Evolutionary conservation across 208 protist genomes (phyloP), one percentile per base, ranked within the genome.

Genomic region (Acanthamoeba lenticulata): DNA sequence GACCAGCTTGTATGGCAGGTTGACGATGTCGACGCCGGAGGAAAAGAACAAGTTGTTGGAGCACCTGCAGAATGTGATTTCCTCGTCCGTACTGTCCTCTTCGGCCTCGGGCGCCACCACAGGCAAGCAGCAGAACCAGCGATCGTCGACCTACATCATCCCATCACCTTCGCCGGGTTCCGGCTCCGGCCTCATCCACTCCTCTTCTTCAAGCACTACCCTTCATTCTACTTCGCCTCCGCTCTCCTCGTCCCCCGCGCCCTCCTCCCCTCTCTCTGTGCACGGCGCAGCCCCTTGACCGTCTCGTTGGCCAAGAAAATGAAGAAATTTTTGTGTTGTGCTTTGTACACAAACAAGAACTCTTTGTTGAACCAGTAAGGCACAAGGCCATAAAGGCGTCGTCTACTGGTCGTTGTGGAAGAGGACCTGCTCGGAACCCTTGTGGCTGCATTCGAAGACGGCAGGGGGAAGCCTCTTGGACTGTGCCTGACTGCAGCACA

Each of bases 401-500:
- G 45, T 15, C 19, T 60, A 60, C 19, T 60, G 15, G 52, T 60
- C 52, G 52, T 60, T 60, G 52, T 60, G 52, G 52, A 60, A 60
- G 52, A 60, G 15, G 52, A 60, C 52, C 52, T 60, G 52, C 52
- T 60, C 52, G 52, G 52, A 9, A 24, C 19, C 27, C 19, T 74
- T 74, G 15, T 11, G 38, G 65, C 65, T 74, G 65, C 77, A 86
- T 2, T 40, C 44, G 77, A 86, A 86, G 9, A 86, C 77, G 77
- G 40, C 77, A 21, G 77, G 77, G 17, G 77, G 77, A 13, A 86
- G 42, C 34, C 47, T 44, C 77, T 86, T 86, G 40, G 77, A n/a
- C 77, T 86, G 77, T 38, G 45, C 24, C 47, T 86, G 77, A 38
- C 47, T 86, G 34, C 77, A 86, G 47, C 77, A 86, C 2, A 86